These are phyloP conservation scores for Solanum chacoense DNA, from an alignment of 305 asterid genomes.

Conservation along the genomic window DNA sequence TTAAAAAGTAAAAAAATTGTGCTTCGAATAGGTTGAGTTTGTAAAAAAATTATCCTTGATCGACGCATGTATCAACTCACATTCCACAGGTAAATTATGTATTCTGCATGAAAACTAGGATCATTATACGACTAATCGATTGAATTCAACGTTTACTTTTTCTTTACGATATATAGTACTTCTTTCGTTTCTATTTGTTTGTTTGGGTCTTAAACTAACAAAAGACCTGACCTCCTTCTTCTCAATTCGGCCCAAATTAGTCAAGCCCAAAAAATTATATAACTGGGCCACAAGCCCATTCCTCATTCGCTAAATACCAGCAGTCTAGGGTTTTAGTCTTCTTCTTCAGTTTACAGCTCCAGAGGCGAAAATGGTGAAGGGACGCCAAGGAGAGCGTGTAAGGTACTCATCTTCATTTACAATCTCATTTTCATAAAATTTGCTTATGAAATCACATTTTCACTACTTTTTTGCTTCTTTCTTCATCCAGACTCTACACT, in stretches of 20 bases:
- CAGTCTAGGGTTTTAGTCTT: background rate
- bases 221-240: background rate
- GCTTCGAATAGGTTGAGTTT: too few relatives aligned
- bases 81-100: background rate
- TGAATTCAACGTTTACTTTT: background rate
- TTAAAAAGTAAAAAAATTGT: background rate
- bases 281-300: background rate
- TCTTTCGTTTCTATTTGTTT: background rate
- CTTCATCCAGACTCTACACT: constrained; percentile 24
- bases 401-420: constrained; percentile 10
- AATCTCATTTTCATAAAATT: background rate
- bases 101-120: too few relatives aligned
- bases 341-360: background rate
- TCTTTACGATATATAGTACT: background rate
- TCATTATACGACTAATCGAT: background rate
- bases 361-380: constrained; percentile 6
- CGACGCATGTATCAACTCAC: too few relatives aligned
- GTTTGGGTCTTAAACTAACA: background rate
- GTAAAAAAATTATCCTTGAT: too few relatives aligned
- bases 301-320: background rate
- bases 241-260: background rate
- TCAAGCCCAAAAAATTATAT: background rate
- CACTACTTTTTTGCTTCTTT: background rate
- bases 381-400: constrained; percentile 66
- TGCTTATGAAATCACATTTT: background rate